These are phyloP conservation scores for Aureobasidium sp. DNA, from an alignment of 2,329 filamentous ascomycete genomes.

Conservation along the genomic window DNA sequence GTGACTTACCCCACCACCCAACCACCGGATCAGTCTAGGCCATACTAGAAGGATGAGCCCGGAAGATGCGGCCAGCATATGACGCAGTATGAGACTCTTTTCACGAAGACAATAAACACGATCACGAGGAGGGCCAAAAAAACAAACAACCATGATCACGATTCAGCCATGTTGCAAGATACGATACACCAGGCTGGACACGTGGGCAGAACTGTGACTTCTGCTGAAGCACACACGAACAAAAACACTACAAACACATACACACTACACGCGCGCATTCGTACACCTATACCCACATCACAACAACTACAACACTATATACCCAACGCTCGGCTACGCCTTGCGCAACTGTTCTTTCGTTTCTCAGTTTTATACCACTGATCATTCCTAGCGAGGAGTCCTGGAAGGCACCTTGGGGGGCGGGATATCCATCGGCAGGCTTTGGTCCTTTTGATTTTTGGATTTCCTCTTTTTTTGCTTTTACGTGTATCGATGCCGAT, in stretches of 20 bases:
- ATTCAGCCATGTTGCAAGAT: not conserved
- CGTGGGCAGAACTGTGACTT: not conserved
- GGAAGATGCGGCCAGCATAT: not conserved
- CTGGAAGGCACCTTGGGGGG: slow-evolving; percentile 7
- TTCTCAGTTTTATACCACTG: not conserved
- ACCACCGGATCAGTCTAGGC: not conserved
- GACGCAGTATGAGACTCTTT: not conserved
- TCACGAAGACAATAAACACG: not conserved
- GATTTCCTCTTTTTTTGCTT: not conserved
- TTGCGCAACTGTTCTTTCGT: not conserved
- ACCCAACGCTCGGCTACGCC: not conserved
- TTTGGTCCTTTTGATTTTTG: slow-evolving; percentile 1
- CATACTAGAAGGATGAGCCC: not conserved
- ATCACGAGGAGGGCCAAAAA: not conserved
- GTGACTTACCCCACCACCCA: not conserved
- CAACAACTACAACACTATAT: not conserved
- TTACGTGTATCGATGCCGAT: slow-evolving; percentile 1
- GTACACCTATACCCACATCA: not conserved
- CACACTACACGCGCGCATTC: not conserved
- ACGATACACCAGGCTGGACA: not conserved
- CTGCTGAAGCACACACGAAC: not conserved
- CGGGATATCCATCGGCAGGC: slow-evolving; percentile 7
- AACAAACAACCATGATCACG: not conserved
- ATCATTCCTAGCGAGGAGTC: slow-evolving; percentile 12
- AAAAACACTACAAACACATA: not conserved